phyloP scores from a whole-genome alignment of 179 eudicot species.

The Silene noctiflora region DNA sequence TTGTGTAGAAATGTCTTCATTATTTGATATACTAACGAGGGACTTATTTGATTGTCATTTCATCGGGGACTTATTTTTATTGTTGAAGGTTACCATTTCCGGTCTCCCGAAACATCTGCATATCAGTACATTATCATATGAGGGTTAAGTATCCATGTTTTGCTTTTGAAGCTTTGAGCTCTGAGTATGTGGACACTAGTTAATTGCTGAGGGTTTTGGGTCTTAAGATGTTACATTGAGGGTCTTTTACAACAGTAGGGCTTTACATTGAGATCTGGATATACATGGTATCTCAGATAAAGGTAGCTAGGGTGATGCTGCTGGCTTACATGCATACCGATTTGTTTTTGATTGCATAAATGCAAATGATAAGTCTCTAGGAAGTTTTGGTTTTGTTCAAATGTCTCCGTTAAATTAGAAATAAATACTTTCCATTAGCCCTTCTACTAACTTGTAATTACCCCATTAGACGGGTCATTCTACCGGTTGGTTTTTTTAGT shows the following conservation, averaged over 20 bases:
- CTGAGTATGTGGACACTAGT: background rate
- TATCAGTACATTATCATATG: no score
- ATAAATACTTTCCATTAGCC: background rate
- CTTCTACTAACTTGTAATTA: background rate
- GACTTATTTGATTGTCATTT: background rate
- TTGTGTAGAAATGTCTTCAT: background rate
- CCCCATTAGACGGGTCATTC: background rate
- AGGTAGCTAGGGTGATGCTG: background rate
- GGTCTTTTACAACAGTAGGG: background rate
- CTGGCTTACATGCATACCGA: background rate
- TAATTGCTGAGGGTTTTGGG: no score
- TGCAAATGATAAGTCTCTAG: background rate
- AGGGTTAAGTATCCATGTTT: background rate
- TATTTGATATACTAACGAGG: no score
- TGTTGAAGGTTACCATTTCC: background rate
- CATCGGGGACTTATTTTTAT: background rate
- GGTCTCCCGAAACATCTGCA: background rate
- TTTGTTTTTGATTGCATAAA: background rate
- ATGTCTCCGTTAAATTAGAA: background rate
- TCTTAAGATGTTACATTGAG: background rate
- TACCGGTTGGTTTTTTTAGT: background rate
- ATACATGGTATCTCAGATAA: background rate
- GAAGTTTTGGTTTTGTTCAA: background rate
- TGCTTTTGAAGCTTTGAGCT: background rate
- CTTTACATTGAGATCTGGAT: conserved; percentile 5